Evolutionary conservation across 108 stramenopile genomes (phyloP), one percentile per base, ranked within the genome.

Genomic region (Cyclostephanos tholiformis): DNA sequence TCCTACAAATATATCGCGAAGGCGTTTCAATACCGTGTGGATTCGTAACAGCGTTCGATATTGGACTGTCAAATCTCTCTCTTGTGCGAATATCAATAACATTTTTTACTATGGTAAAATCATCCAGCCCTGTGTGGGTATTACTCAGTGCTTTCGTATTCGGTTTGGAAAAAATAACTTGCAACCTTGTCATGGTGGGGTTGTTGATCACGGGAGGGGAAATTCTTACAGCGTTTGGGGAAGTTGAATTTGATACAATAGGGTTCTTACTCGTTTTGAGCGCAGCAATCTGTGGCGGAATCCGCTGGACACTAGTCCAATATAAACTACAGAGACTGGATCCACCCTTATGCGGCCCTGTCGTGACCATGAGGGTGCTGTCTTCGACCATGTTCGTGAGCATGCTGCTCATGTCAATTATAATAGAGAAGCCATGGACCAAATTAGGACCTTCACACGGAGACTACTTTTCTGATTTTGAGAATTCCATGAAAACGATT

Each of bases 31-130:
- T 95, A 62, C 92, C 95, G 0, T 95, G 95, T 72, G 95, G 95
- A 19, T 56, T 94, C 12, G 83, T 91, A 13, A 92, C 95, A 3
- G 82, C 90, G 7, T 52, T 84, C 7, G 95, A 96, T 72, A 83
- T 96, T 39, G 93, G 92, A 20, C 70, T 96, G 22, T 85, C 84
- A 51, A 96, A 96, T 81, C 77, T 96, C 20, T 81, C 90, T 16
- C 74, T 94, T 44, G 90, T 89, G 8, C 43, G 86, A 43, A 91
- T 96, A 56, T 83, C 90, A 5, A 76, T 96, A 22, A 91, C 95
- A 35, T 92, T 93, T 69, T 96, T 94, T 56, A 94, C 93, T 6
- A 94, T 96, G 91, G 83, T 94, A 63, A 96, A 96, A 71, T 82
- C 91, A 36, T 90, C 90, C 9, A 85, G 90, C 49, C 93, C 95